phyloP scores from a whole-genome alignment of 1,284 basidiomycete species.

The Leccinum pachyderme region DNA sequence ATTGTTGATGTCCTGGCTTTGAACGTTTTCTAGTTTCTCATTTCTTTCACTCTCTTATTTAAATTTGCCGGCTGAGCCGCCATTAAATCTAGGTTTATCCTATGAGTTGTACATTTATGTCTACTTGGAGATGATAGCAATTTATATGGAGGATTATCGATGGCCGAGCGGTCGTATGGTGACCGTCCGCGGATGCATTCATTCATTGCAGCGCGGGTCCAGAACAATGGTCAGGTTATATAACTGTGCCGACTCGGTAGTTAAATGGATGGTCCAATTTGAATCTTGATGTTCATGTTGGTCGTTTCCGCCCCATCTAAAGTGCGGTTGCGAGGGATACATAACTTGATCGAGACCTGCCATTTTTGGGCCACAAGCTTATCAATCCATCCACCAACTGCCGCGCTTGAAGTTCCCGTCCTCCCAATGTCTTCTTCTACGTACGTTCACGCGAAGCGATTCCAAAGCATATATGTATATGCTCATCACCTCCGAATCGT shows the following conservation, averaged over 20 bases:
- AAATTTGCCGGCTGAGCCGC: slow-evolving; percentile 16
- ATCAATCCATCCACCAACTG: neutral
- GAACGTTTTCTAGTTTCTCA: slow-evolving; percentile 2
- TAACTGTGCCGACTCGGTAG: too few relatives aligned
- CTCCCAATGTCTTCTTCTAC: slow-evolving; percentile 26
- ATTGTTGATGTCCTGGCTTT: slow-evolving; percentile 6
- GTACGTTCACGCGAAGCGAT: slow-evolving; percentile 14
- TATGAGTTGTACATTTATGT: slow-evolving; percentile 5
- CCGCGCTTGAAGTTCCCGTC: neutral
- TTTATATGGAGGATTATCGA: neutral
- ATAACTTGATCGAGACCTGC: too few relatives aligned
- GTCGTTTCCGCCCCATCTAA: too few relatives aligned
- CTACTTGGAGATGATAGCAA: neutral
- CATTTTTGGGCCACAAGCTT: slow-evolving; percentile 9
- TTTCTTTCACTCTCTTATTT: neutral
- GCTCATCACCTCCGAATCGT: slow-evolving; percentile 8
- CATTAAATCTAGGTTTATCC: slow-evolving; percentile 1
- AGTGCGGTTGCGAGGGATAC: neutral
- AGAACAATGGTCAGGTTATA: too few relatives aligned
- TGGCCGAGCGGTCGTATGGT: too few relatives aligned
- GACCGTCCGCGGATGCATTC: too few relatives aligned
- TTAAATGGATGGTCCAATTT: too few relatives aligned
- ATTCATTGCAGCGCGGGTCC: too few relatives aligned
- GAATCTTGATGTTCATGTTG: too few relatives aligned
- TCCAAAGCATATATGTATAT: neutral